phyloP scores from a whole-genome alignment of 2,329 filamentous ascomycete genomes.

The Chaetomium olivaceum region DNA sequence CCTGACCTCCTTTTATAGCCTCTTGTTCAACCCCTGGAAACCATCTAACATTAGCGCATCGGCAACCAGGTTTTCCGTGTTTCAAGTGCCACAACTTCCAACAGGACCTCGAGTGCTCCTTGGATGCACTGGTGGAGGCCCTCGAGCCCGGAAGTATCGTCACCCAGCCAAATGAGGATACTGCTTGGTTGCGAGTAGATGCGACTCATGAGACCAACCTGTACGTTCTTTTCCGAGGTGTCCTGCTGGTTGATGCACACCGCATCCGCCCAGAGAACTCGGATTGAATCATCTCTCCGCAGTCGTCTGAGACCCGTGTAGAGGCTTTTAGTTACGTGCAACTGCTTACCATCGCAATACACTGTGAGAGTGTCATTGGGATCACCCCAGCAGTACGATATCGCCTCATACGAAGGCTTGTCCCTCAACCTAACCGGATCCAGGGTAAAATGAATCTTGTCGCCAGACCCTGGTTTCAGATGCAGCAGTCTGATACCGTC shows the following conservation, averaged over 20 bases:
- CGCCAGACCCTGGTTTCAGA: not conserved
- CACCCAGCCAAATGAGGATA: conserved; percentile 10
- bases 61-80: no score
- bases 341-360: not conserved
- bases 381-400: conserved; percentile 11
- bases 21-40: no score
- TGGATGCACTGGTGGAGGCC: not conserved
- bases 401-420: conserved; percentile 1
- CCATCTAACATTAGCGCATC: no score
- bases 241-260: conserved; percentile 11
- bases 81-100: no score
- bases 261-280: conserved; percentile 8
- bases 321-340: conserved; percentile 1
- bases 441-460: conserved; percentile 1
- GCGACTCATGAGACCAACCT: conserved; percentile 5
- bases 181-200: conserved; percentile 9
- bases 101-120: not conserved
- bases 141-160: conserved; percentile 2
- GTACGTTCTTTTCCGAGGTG: conserved; percentile 2
- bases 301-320: conserved; percentile 8
- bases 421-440: not conserved
- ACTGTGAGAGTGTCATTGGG: not conserved
- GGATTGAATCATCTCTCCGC: not conserved
- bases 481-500: conserved; percentile 4
- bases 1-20: no score